These are phyloP conservation scores for Pestalotiopsis sp. DNA, from an alignment of 2,329 filamentous ascomycete species.

Conservation along the genomic window DNA sequence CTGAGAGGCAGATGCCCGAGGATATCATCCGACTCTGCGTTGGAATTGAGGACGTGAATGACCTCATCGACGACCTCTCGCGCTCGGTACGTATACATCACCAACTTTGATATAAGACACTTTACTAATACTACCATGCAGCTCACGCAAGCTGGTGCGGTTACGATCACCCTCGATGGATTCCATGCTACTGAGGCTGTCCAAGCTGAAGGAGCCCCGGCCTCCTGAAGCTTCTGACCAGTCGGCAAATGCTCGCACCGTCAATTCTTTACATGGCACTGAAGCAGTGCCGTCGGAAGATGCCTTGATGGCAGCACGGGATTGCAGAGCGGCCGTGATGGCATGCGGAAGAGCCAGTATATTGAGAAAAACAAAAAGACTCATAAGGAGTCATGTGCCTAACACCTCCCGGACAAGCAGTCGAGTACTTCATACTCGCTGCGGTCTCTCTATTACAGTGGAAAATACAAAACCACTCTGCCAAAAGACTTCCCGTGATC, in stretches of 20 bases:
- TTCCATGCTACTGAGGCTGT: conserved; percentile 61
- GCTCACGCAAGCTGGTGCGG: conserved; percentile 93
- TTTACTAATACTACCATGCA: conserved; percentile 32
- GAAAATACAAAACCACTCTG: background rate
- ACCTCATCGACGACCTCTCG: conserved; percentile 89
- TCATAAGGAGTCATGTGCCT: background rate
- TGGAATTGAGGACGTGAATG: conserved; percentile 90
- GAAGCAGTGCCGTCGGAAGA: background rate
- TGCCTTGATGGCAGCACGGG: background rate
- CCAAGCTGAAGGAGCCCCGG: background rate
- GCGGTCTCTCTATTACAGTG: background rate
- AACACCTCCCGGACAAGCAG: background rate
- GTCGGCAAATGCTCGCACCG: background rate
- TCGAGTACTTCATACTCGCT: background rate
- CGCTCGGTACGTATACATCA: conserved; percentile 71
- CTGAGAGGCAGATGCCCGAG: conserved; percentile 90
- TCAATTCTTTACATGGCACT: background rate
- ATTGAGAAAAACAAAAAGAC: background rate
- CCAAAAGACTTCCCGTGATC: background rate
- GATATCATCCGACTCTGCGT: conserved; percentile 95
- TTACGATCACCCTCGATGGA: conserved; percentile 81
- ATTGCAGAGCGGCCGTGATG: background rate
- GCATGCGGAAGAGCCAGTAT: background rate
- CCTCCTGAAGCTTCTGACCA: background rate
- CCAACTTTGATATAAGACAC: background rate